Evolutionary conservation across 345 rosid species (phyloP).

Genomic region (Hibiscus syriacus): DNA sequence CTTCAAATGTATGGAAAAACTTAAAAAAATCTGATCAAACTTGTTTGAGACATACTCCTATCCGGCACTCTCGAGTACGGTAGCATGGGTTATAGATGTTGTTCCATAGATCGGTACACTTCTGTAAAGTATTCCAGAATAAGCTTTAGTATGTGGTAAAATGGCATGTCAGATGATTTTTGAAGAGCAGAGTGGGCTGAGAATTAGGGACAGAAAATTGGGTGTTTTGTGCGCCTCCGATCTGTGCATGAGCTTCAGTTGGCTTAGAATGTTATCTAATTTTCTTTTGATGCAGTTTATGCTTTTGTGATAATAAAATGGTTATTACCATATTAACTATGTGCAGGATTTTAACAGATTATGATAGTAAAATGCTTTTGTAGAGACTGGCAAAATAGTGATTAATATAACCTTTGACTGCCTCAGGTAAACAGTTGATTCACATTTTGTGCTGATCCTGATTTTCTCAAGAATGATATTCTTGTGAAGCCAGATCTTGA

Average conservation of each 20-base stretch:
- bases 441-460: constrained; percentile 37
- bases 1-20: no score
- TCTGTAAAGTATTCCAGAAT: not conserved
- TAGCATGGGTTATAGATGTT: not conserved
- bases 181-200: not conserved
- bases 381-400: not conserved
- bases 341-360: not conserved
- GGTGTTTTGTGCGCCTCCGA: not conserved
- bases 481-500: constrained; percentile 89
- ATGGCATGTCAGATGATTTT: not conserved
- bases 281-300: not conserved
- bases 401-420: not conserved
- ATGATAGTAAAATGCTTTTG: not conserved
- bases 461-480: constrained; percentile 54
- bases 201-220: not conserved
- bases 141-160: not conserved
- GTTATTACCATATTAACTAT: not conserved
- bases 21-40: no score
- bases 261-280: not conserved
- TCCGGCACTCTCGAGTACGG: no score
- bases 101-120: not conserved
- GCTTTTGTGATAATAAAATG: not conserved
- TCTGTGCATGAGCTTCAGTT: not conserved
- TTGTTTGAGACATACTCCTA: no score
- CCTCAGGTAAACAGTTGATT: constrained; percentile 57